Conservation (phyloP, 345 rosid genomes). For the Euphorbia peplus region DNA sequence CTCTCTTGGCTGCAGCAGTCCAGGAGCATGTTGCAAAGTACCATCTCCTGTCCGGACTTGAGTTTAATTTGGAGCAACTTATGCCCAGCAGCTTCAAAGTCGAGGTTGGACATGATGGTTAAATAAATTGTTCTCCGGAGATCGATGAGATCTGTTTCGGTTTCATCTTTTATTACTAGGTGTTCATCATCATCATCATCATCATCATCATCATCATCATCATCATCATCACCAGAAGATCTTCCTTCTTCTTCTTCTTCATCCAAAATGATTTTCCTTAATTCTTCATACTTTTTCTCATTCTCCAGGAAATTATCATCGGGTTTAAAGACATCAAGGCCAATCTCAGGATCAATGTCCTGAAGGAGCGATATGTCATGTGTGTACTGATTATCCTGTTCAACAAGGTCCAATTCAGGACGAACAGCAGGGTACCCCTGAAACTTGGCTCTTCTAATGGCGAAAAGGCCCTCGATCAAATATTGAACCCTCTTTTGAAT, state of each 20-base stretch:
- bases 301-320: slow-evolving; percentile 83
- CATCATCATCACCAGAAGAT: slow-evolving; percentile 58
- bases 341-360: slow-evolving; percentile 61
- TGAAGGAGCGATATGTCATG: slow-evolving; percentile 81
- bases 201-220: slow-evolving; percentile 47
- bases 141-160: slow-evolving; percentile 90
- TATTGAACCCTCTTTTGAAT: slow-evolving; percentile 93
- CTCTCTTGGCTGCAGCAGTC: slow-evolving; percentile 97
- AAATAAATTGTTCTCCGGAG: slow-evolving; percentile 94
- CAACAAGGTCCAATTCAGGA: slow-evolving; percentile 90
- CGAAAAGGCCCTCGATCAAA: slow-evolving; percentile 85
- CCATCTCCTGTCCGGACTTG: slow-evolving; percentile 99
- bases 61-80: slow-evolving; percentile 86
- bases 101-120: slow-evolving; percentile 96
- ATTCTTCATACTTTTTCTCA: slow-evolving; percentile 83
- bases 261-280: slow-evolving; percentile 84
- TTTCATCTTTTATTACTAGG: slow-evolving; percentile 82
- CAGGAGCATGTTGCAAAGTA: slow-evolving; percentile 82
- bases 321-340: slow-evolving; percentile 71
- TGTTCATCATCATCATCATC: slow-evolving; percentile 51
- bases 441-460: slow-evolving; percentile 78
- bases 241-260: slow-evolving; percentile 75
- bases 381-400: slow-evolving; percentile 71
- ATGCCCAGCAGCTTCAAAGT: slow-evolving; percentile 98
- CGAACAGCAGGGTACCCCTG: slow-evolving; percentile 96